A percentile compares a stretch with the other conserved stretches of the same genome.
These are phyloP conservation scores for Aspergillus texensis DNA, from an alignment of 2,329 filamentous ascomycete species.

Conservation along the genomic window DNA sequence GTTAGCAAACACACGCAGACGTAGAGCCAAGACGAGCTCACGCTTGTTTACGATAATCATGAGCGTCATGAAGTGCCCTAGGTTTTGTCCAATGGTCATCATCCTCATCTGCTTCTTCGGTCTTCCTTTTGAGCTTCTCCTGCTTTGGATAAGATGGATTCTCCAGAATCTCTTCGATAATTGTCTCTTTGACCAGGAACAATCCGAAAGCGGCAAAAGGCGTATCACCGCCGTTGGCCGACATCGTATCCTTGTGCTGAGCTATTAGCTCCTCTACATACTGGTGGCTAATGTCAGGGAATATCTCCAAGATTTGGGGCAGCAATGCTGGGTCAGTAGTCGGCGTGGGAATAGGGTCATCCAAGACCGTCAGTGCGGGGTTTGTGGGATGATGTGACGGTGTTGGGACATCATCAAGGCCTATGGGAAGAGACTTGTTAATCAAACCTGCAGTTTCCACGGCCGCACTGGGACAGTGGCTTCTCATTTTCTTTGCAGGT, in stretches of 20 bases:
- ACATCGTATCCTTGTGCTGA: constrained; percentile 11
- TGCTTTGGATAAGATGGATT: constrained; percentile 47
- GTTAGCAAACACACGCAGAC: neutral
- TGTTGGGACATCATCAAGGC: neutral
- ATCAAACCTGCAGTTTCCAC: constrained; percentile 3
- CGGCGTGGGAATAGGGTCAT: neutral
- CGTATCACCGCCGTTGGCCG: neutral
- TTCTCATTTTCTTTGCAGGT: constrained; percentile 7
- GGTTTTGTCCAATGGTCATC: constrained; percentile 28
- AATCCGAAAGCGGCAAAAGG: neutral
- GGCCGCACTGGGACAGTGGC: neutral
- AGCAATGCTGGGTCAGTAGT: constrained; percentile 27
- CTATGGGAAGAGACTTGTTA: constrained; percentile 7
- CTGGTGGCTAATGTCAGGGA: constrained; percentile 51
- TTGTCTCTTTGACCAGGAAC: constrained; percentile 25
- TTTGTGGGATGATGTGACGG: neutral
- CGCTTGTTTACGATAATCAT: constrained; percentile 24
- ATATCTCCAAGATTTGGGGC: constrained; percentile 43
- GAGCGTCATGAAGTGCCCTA: constrained; percentile 27
- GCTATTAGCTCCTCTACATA: constrained; percentile 45
- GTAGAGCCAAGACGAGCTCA: constrained; percentile 12
- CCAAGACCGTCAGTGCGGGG: neutral
- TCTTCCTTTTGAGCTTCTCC: constrained; percentile 41
- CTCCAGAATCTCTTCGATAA: constrained; percentile 48
- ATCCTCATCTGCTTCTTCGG: constrained; percentile 33